Percentiles rank a stretch among this genome's conserved stretches.
phyloP scores from a whole-genome alignment of 2,329 filamentous ascomycete genomes.

The Exophiala oligosperma region DNA sequence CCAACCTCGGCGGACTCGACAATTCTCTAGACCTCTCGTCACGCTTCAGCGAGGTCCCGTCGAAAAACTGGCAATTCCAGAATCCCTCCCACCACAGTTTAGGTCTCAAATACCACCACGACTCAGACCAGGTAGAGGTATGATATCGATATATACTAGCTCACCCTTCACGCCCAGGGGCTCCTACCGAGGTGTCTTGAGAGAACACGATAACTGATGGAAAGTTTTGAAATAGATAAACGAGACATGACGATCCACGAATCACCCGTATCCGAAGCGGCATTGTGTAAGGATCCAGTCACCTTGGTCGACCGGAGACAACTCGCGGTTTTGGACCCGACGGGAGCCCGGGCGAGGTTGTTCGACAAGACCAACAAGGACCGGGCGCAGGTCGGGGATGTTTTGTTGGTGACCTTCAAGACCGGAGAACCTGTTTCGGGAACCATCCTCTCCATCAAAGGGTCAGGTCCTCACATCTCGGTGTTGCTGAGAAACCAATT shows the following conservation, averaged over 20 bases:
- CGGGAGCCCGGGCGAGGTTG: constrained; percentile 75
- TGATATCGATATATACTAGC: not conserved
- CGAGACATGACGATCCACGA: constrained; percentile 58
- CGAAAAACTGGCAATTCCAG: constrained; percentile 41
- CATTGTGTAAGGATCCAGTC: constrained; percentile 61
- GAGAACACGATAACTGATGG: not conserved
- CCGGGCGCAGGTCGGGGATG: constrained; percentile 79
- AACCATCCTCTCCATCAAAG: constrained; percentile 81
- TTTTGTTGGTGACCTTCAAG: constrained; percentile 83
- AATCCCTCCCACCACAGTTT: constrained; percentile 43
- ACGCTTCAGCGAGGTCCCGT: constrained; percentile 48
- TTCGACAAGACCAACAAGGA: constrained; percentile 76
- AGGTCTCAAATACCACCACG: constrained; percentile 43
- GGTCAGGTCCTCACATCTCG: constrained; percentile 84
- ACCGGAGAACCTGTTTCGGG: constrained; percentile 88
- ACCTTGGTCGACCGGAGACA: constrained; percentile 66
- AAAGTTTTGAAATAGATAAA: constrained; percentile 32
- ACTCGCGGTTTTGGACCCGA: constrained; percentile 76
- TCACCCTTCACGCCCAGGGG: too few relatives aligned
- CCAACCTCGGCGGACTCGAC: constrained; percentile 47
- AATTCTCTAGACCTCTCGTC: constrained; percentile 50
- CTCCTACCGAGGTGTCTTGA: too few relatives aligned
- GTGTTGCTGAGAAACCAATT: constrained; percentile 84
- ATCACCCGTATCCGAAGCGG: constrained; percentile 37
- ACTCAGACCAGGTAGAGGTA: constrained; percentile 41